Conservation (phyloP, 2,329 filamentous ascomycete species). For the Dactylella cylindrospora region DNA sequence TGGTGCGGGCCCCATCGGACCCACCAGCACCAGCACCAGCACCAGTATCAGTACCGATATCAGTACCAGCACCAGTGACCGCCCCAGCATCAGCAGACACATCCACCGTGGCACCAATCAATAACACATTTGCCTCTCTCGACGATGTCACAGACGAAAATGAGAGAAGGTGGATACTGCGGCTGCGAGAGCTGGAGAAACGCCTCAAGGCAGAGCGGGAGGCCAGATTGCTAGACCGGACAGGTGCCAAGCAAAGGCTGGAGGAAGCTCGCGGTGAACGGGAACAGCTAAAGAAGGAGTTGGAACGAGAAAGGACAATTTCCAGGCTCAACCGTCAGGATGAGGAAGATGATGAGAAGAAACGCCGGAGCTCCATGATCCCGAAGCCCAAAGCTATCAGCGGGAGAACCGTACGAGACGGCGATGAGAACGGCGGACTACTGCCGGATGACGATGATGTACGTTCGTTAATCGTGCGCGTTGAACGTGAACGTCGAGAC, state of each 20-base stretch:
- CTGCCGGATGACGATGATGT: conserved; percentile 42
- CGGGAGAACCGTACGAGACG: conserved; percentile 1
- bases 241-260: conserved; percentile 75
- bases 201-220: conserved; percentile 89
- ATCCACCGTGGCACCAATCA: conserved; percentile 50
- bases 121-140: conserved; percentile 48
- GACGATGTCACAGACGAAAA: conserved; percentile 51
- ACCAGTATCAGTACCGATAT: too few relatives aligned
- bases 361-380: conserved; percentile 37
- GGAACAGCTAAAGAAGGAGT: conserved; percentile 65
- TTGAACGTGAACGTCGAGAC: conserved; percentile 35
- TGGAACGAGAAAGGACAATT: conserved; percentile 60
- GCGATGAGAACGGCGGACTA: conserved; percentile 28
- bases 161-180: conserved; percentile 79
- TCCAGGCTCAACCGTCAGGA: conserved; percentile 32
- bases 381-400: conserved; percentile 15
- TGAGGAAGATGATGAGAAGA: conserved; percentile 23
- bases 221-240: conserved; percentile 78
- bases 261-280: conserved; percentile 76
- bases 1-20: conserved; percentile 50
- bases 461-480: conserved; percentile 39
- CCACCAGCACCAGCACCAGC: conserved; percentile 52
- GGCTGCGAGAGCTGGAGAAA: conserved; percentile 82
- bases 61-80: conserved; percentile 45
- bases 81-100: conserved; percentile 41